Conservation (phyloP, 768 basidiomycete genomes). For the Podaxis sp. region DNA sequence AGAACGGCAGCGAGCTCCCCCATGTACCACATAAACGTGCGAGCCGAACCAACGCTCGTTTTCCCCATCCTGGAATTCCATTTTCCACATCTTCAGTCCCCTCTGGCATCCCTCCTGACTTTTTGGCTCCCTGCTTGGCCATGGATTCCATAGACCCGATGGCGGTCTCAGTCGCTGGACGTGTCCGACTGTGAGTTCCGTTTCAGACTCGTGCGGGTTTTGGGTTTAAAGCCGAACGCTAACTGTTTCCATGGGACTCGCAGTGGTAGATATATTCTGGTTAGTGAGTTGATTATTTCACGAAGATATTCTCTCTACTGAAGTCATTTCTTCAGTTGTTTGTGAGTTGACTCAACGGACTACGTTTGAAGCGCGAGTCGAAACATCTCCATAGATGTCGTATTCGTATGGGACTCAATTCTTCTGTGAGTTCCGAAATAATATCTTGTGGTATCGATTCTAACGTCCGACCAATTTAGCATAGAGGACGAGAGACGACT, state of each 20-base stretch:
- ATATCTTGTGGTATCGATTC: not conserved
- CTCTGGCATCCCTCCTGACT: too few relatives aligned
- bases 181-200: too few relatives aligned
- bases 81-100: too few relatives aligned
- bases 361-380: not conserved
- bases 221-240: too few relatives aligned
- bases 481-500: not conserved
- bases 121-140: too few relatives aligned
- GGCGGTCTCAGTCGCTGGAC: too few relatives aligned
- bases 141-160: too few relatives aligned
- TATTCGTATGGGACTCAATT: not conserved
- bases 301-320: not conserved
- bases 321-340: not conserved
- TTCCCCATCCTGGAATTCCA: too few relatives aligned
- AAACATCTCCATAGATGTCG: not conserved
- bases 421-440: not conserved
- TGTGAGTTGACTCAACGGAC: not conserved
- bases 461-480: not conserved
- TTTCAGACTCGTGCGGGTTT: too few relatives aligned
- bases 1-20: too few relatives aligned
- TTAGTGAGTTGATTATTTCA: not conserved
- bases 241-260: not conserved
- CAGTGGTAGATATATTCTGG: not conserved
- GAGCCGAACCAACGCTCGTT: too few relatives aligned
- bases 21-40: too few relatives aligned